Base-by-base conservation (phyloP, 192 early-diverging fungal genomes). In the Dissophora globulifera region DNA sequence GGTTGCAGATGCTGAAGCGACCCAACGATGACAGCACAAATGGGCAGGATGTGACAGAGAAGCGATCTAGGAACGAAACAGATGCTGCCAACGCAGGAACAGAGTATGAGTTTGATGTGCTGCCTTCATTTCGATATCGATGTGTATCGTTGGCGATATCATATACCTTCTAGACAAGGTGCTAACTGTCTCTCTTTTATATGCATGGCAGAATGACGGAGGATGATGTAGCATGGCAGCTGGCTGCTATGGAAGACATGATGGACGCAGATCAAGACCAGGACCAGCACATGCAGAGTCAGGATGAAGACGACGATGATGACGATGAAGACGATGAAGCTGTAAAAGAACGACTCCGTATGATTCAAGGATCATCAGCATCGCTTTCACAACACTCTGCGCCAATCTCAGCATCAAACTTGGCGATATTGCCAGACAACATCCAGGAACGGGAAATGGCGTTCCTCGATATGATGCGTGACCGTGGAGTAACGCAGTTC, bases 401-500 rank as follows among this genome's bases (percentile, higher is more conserved):
- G 22, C 9, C 27, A 23, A 20, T n/a, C 2, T 10, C 35, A 35
- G 25, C 27, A 22, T 15, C 20, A 45, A 45, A 19, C 15, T 20
- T 67, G 9, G 79, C 72, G 31, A 61, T 66, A 13, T 47, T 46
- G 0, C 56, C 55, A 3, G 58, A 67, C 10, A 80, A 72, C 29
- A 62, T 67, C 7, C 58, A 79, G 27, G 69, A 62, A 48, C 54
- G 46, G 1, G 52, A 67, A 50, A 57, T 48, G 61, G 48, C 43
- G 20, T 67, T 74, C 22, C 40, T 63, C 41, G 52, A 62, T 7
- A 81, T 94, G 63, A 72, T 94, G 46, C 80, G 83, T 19, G 93
- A 94, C 57, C 81, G 80, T 29, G 81, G 91, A 17, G 86, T 92
- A 19, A 88, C 83, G n/a, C 92, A 90, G 25, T 95, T 90, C 55